These are phyloP conservation scores for Tricladium varicosporioides DNA, from an alignment of 2,329 filamentous ascomycete species.

Conservation along the genomic window DNA sequence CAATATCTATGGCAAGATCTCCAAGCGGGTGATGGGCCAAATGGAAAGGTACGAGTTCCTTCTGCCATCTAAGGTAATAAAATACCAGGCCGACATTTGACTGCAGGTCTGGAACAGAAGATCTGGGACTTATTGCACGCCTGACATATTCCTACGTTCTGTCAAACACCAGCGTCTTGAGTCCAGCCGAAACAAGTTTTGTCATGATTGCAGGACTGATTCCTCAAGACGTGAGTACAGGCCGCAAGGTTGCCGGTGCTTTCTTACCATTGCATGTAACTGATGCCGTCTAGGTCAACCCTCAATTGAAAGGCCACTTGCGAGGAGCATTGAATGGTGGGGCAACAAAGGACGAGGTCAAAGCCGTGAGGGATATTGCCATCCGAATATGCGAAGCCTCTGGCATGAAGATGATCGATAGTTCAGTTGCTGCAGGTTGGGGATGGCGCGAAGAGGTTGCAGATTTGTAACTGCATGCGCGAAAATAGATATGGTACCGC, in stretches of 20 bases:
- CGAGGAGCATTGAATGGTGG: conserved; percentile 50
- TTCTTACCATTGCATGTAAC: conserved; percentile 1
- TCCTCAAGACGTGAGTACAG: conserved; percentile 46
- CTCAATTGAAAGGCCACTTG: conserved; percentile 52
- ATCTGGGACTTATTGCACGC: conserved; percentile 46
- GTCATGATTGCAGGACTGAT: conserved; percentile 50
- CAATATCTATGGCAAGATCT: conserved; percentile 49
- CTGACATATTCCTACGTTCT: conserved; percentile 50
- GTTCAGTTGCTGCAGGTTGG: conserved; percentile 38
- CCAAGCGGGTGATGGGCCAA: conserved; percentile 44
- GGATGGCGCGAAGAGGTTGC: conserved; percentile 47
- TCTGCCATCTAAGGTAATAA: no score
- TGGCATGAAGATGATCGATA: conserved; percentile 44
- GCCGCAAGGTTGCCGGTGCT: neutral
- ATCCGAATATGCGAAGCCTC: conserved; percentile 46
- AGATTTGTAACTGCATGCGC: conserved; percentile 28
- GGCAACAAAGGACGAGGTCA: conserved; percentile 47
- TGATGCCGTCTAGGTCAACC: conserved; percentile 42
- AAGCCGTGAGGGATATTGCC: conserved; percentile 45
- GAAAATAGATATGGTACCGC: neutral
- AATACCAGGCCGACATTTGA: no score
- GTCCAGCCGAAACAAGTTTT: conserved; percentile 47
- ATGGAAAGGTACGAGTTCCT: conserved; percentile 36
- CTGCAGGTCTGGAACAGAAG: conserved; percentile 44
- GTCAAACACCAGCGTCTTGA: conserved; percentile 47